These are phyloP conservation scores for Trypanosoma lewisi DNA, from an alignment of 208 protist genomes.

Conservation along the genomic window DNA sequence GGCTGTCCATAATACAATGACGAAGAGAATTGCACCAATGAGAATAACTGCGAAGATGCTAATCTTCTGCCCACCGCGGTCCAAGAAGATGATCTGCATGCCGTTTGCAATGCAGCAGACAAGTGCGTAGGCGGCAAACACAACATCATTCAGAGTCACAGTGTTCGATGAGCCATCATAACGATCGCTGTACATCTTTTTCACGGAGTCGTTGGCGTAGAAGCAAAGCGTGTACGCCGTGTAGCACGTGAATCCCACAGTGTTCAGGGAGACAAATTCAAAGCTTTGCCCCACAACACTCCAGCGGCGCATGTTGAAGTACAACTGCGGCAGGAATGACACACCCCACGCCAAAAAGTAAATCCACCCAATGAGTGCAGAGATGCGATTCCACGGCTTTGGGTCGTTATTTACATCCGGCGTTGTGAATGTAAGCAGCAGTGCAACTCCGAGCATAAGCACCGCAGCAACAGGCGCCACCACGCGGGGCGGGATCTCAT, in stretches of 20 bases:
- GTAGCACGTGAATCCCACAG: conserved; percentile 64
- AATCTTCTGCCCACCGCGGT: conserved; percentile 34
- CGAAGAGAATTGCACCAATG: conserved; percentile 10
- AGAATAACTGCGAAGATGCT: conserved; percentile 22
- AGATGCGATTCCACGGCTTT: conserved; percentile 34
- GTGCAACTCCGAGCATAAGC: not conserved
- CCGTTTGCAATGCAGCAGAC: conserved; percentile 39
- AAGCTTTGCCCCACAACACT: conserved; percentile 65
- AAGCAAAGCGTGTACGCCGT: conserved; percentile 46
- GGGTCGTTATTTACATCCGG: conserved; percentile 15
- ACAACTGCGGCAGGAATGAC: conserved; percentile 70
- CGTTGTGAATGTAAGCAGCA: conserved; percentile 24
- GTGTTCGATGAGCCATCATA: conserved; percentile 30
- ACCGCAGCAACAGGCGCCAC: not conserved
- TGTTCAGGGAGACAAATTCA: conserved; percentile 64
- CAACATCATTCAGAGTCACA: conserved; percentile 68
- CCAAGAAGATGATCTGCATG: conserved; percentile 45
- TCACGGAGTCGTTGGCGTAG: conserved; percentile 34
- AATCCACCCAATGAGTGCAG: conserved; percentile 53
- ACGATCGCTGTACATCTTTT: conserved; percentile 36
- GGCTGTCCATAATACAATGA: conserved; percentile 14
- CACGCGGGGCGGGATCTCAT: conserved; percentile 2
- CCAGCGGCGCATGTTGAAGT: conserved; percentile 44
- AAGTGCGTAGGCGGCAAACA: conserved; percentile 62
- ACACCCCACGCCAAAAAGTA: conserved; percentile 69